A percentile compares a stretch with the other conserved stretches of the same genome.
Conservation (phyloP, 169 alveolate species). For the Plasmodium cynomolgi region DNA sequence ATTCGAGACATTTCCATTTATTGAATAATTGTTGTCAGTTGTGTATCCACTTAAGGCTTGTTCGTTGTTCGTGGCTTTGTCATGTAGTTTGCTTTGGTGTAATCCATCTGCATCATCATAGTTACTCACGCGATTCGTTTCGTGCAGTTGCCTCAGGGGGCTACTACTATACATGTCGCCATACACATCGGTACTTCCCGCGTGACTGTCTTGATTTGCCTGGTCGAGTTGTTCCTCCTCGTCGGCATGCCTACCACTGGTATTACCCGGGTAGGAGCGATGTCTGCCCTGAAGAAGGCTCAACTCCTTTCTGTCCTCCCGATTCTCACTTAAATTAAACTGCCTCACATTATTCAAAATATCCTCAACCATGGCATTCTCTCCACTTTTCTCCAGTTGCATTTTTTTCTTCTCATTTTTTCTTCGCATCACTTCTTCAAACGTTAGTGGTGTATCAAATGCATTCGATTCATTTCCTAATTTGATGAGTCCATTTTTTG, state of each 20-base stretch:
- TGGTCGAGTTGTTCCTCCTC: background rate
- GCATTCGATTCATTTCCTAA: conserved; percentile 13
- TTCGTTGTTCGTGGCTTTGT: background rate
- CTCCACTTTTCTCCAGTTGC: conserved; percentile 20
- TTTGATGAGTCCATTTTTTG: conserved; percentile 12
- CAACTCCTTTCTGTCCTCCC: background rate
- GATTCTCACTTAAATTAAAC: background rate
- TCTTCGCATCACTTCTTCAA: conserved; percentile 75
- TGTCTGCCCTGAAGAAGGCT: background rate
- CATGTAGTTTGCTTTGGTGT: background rate
- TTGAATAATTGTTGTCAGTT: background rate
- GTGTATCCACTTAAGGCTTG: background rate
- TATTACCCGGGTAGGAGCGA: background rate
- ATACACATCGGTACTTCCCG: background rate
- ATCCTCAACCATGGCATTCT: background rate
- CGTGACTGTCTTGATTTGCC: background rate
- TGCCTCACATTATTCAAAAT: background rate
- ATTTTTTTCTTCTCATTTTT: conserved; percentile 67
- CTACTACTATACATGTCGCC: background rate
- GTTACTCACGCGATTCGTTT: background rate
- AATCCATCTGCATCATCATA: background rate
- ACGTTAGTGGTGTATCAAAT: conserved; percentile 73
- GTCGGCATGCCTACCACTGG: too few species aligned
- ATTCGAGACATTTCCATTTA: background rate
- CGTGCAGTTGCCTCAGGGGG: background rate